Conservation (phyloP, 1,284 basidiomycete genomes). For the Melampsora medusae region DNA sequence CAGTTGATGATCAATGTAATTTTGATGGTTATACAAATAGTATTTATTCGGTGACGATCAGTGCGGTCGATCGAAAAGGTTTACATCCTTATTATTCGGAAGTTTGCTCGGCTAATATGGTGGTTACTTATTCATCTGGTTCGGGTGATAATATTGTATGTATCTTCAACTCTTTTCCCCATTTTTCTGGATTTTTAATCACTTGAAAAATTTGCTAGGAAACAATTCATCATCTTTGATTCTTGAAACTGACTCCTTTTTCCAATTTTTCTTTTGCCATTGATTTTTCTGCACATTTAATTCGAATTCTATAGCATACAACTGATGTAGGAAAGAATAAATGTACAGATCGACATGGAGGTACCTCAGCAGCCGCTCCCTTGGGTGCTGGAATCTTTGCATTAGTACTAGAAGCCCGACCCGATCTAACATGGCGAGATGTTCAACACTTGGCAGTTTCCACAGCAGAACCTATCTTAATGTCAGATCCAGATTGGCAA, state of each 20-base stretch:
- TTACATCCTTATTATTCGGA: conserved; percentile 96
- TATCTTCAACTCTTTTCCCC: conserved; percentile 46
- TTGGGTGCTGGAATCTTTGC: conserved; percentile 89
- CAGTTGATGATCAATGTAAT: conserved; percentile 92
- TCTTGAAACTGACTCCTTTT: background rate
- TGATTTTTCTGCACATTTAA: background rate
- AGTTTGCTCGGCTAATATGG: conserved; percentile 91
- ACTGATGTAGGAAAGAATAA: conserved; percentile 84
- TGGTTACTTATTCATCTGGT: conserved; percentile 95
- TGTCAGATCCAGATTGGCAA: conserved; percentile 93
- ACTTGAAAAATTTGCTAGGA: background rate
- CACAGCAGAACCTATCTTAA: conserved; percentile 76
- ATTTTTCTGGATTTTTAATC: background rate
- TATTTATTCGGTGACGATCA: conserved; percentile 93
- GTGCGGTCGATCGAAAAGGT: conserved; percentile 86
- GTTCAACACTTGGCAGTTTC: conserved; percentile 85
- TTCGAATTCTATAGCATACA: conserved; percentile 67
- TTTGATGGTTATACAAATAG: conserved; percentile 99
- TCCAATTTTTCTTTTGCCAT: background rate
- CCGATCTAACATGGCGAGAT: conserved; percentile 95
- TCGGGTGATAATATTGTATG: conserved; percentile 84
- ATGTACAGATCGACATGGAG: conserved; percentile 83
- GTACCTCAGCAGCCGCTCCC: conserved; percentile 95
- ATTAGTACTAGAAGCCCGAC: conserved; percentile 76
- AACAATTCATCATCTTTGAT: background rate